Conservation (phyloP, 208 protist species). For the Acanthamoeba triangularis region DNA sequence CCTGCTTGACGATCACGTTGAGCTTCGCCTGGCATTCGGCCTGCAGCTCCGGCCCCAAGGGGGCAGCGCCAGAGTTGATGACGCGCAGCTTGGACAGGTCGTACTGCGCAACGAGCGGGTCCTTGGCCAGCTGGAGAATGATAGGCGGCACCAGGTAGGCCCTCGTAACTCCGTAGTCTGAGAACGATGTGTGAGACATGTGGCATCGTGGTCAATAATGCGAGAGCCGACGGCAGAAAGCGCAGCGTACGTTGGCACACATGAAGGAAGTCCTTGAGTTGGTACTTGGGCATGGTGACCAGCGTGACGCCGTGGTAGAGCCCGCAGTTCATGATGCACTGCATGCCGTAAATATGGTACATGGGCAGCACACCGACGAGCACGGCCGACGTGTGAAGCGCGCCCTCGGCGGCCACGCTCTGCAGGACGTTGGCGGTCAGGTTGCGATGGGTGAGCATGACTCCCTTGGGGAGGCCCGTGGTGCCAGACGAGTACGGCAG, state of each 20-base stretch:
- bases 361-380: slow-evolving; percentile 76
- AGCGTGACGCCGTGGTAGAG: not conserved
- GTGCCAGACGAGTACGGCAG: slow-evolving; percentile 90
- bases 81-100: slow-evolving; percentile 19
- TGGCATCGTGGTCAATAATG: no score
- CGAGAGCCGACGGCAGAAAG: not conserved
- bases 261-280: slow-evolving; percentile 18
- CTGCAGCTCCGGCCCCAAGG: slow-evolving; percentile 87
- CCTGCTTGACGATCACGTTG: slow-evolving; percentile 86
- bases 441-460: slow-evolving; percentile 96
- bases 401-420: slow-evolving; percentile 82
- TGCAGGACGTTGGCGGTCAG: slow-evolving; percentile 94
- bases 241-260: not conserved
- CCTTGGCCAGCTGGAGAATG: slow-evolving; percentile 90
- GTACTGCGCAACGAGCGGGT: slow-evolving; percentile 87
- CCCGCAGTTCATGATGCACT: slow-evolving; percentile 28
- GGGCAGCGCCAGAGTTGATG: slow-evolving; percentile 89
- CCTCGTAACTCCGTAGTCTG: slow-evolving; percentile 89
- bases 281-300: slow-evolving; percentile 56
- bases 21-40: not conserved
- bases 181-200: not conserved
- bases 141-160: slow-evolving; percentile 93
- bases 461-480: slow-evolving; percentile 95
- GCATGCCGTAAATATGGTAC: slow-evolving; percentile 76
- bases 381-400: slow-evolving; percentile 75